Conservation (phyloP, 2,329 filamentous ascomycete species). For the Ascochyta viciae-villosae region DNA sequence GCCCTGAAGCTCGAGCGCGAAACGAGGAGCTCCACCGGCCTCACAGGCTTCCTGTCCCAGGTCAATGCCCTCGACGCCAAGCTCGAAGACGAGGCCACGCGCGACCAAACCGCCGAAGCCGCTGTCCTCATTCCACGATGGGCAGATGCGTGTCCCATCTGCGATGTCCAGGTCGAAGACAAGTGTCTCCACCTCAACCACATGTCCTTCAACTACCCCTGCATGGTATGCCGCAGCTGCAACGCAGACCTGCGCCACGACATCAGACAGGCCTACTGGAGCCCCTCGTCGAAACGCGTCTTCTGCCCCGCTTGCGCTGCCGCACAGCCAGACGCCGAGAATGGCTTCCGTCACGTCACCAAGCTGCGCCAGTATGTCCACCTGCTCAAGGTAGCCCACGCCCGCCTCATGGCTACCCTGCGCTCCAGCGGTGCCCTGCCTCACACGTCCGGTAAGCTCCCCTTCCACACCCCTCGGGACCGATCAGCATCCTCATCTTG, state of each 20-base stretch:
- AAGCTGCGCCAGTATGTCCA: constrained; percentile 96
- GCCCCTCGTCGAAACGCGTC: constrained; percentile 69
- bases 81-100: constrained; percentile 46
- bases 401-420: constrained; percentile 85
- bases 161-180: constrained; percentile 89
- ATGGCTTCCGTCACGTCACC: constrained; percentile 76
- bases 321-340: constrained; percentile 62
- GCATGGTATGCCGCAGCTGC: constrained; percentile 75
- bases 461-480: constrained; percentile 21
- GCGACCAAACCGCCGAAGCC: constrained; percentile 52
- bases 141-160: constrained; percentile 80
- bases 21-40: constrained; percentile 72
- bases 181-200: constrained; percentile 82
- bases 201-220: constrained; percentile 82
- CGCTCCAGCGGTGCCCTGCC: constrained; percentile 82
- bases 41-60: constrained; percentile 84
- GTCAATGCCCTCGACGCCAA: constrained; percentile 77
- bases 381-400: constrained; percentile 87
- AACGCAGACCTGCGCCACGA: constrained; percentile 73
- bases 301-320: constrained; percentile 74
- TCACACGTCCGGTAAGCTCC: constrained; percentile 66
- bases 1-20: constrained; percentile 91
- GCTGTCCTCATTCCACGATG: constrained; percentile 54
- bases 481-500: constrained; percentile 40
- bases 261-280: constrained; percentile 75